Percentiles rank a stretch among this genome's conserved stretches.
phyloP scores from a whole-genome alignment of 23 red algal genomes.

The Gracilariopsis chorda region DNA sequence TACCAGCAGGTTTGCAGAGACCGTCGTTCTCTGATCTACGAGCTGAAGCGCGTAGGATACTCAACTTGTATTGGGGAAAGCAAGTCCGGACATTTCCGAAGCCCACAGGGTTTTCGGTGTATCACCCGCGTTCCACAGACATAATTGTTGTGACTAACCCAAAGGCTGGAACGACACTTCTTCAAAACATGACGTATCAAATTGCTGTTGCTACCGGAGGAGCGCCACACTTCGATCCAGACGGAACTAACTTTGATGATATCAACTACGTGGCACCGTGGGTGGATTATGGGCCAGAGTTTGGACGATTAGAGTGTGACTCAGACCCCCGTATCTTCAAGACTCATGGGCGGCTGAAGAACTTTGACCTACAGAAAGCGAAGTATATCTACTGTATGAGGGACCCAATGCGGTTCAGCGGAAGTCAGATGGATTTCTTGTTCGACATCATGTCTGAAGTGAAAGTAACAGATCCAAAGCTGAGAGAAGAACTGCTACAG shows the following conservation, averaged over 20 bases:
- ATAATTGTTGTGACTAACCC: constrained; percentile 33
- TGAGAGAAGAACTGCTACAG: neutral
- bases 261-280: constrained; percentile 33
- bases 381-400: neutral
- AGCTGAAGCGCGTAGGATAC: no score
- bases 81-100: neutral
- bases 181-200: constrained; percentile 28
- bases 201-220: constrained; percentile 17
- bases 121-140: neutral
- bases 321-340: constrained; percentile 28
- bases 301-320: neutral
- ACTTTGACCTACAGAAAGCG: neutral
- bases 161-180: constrained; percentile 40
- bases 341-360: neutral
- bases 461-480: neutral
- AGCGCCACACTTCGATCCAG: constrained; percentile 6
- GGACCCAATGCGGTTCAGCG: neutral
- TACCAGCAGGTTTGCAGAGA: no score
- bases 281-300: constrained; percentile 22
- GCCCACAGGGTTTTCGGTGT: neutral
- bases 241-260: neutral
- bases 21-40: no score
- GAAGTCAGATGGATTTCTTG: constrained; percentile 17
- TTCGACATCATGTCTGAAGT: neutral
- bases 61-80: no score